Evolutionary conservation across 345 rosid genomes (phyloP), one percentile per base, ranked within the genome.

Genomic region (Gossypium herbaceum): DNA sequence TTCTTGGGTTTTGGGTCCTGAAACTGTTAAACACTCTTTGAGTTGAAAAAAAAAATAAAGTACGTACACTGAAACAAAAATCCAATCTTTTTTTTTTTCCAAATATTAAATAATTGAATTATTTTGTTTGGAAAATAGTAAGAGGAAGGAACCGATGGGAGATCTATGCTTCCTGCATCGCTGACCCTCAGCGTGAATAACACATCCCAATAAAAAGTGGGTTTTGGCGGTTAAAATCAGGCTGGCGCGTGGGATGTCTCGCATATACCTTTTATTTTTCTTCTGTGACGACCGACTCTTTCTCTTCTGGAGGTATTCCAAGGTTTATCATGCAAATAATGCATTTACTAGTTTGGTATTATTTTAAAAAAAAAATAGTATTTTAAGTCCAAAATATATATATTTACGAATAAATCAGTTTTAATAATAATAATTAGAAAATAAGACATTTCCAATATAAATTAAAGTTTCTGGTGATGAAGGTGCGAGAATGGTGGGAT

Each of bases 221-320:
- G 15, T n/a, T 70, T 57, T 70, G 73, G n/a, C 13, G 27, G 5
- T 19, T 34, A 29, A 52, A 54, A 2, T 43, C 4, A 10, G 20
- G n/a, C 4, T 0, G 17, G 25, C 9, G 73, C 48, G 60, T 70
- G 60, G 47, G 45, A 50, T 41, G 10, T 17, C 41, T 51, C 5
- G 1, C 59, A 17, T 9, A 2, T 4, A 4, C 47, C 15, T 12
- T 29, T 5, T 34, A 5, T 5, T 5, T 52, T 51, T 52, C 29
- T 52, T 27, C 3, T 2, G 25, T 70, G 73, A 52, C 27, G 3
- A 67, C 65, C 11, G 62, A 82, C 73, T 68, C 24, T 54, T 54
- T 54, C 58, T 2, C 52, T 9, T 22, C n/a, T 11, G 76, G 57
- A 73, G 78, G 76, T 79, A 80, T 79, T 78, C 50, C 72, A 76